phyloP scores from a whole-genome alignment of 2,329 filamentous ascomycete species.

The Biscogniauxia sp. region DNA sequence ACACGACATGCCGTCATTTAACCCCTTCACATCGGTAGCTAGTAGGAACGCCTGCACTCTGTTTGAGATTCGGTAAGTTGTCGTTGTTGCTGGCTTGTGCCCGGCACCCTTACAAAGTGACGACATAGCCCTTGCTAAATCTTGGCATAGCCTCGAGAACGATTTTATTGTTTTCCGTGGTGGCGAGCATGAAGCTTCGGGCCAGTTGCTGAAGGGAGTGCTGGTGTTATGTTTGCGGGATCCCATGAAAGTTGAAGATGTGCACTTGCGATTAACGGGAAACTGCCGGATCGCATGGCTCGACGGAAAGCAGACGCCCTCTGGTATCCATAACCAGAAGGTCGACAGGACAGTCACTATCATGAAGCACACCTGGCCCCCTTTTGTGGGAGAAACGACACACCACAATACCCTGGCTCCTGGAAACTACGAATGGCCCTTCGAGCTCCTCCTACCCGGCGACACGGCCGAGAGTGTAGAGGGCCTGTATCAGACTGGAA shows the following conservation, averaged over 20 bases:
- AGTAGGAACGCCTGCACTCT: slow-evolving; percentile 51
- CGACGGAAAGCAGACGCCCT: slow-evolving; percentile 43
- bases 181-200: slow-evolving; percentile 70
- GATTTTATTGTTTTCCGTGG: slow-evolving; percentile 79
- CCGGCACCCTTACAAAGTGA: slow-evolving; percentile 1
- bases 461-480: slow-evolving; percentile 83
- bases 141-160: slow-evolving; percentile 62
- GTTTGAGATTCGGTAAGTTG: slow-evolving; percentile 56
- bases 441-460: slow-evolving; percentile 71
- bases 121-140: slow-evolving; percentile 15
- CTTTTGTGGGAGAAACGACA: slow-evolving; percentile 59
- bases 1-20: slow-evolving; percentile 53
- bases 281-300: slow-evolving; percentile 67
- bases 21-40: slow-evolving; percentile 52
- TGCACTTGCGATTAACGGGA: slow-evolving; percentile 69
- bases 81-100: background rate
- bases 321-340: slow-evolving; percentile 57
- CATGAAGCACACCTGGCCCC: slow-evolving; percentile 66
- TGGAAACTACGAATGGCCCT: slow-evolving; percentile 83
- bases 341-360: slow-evolving; percentile 59
- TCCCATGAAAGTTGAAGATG: slow-evolving; percentile 67
- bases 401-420: slow-evolving; percentile 60
- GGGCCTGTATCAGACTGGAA: slow-evolving; percentile 79
- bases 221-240: slow-evolving; percentile 71
- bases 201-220: slow-evolving; percentile 70